These are phyloP conservation scores for Colletotrichum abscissum DNA, from an alignment of 2,329 filamentous ascomycete genomes.

Conservation along the genomic window DNA sequence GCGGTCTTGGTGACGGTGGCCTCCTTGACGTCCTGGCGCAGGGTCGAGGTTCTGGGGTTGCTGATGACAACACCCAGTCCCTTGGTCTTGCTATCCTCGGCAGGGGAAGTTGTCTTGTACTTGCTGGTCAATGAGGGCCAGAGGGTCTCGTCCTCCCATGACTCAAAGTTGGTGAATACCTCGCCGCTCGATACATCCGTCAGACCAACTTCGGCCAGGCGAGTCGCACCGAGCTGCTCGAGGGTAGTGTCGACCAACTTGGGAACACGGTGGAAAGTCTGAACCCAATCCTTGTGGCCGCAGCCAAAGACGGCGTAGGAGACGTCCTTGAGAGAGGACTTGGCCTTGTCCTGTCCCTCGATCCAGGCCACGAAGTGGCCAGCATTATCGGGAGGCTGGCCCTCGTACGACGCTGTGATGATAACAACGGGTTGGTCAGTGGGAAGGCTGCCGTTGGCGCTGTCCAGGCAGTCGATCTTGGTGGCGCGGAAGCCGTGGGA, in stretches of 20 bases:
- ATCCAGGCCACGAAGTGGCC: slow-evolving; percentile 74
- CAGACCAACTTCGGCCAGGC: slow-evolving; percentile 59
- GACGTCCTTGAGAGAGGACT: slow-evolving; percentile 57
- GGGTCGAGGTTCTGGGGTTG: slow-evolving; percentile 63
- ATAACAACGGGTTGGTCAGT: slow-evolving; percentile 69
- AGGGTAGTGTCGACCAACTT: slow-evolving; percentile 69
- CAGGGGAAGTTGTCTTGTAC: slow-evolving; percentile 55
- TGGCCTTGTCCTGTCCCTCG: slow-evolving; percentile 57
- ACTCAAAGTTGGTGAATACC: slow-evolving; percentile 75
- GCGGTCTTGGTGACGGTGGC: slow-evolving; percentile 66
- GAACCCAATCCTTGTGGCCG: slow-evolving; percentile 64
- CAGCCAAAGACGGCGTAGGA: slow-evolving; percentile 76
- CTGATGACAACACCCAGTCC: slow-evolving; percentile 62
- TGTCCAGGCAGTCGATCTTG: slow-evolving; percentile 65
- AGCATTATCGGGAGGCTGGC: slow-evolving; percentile 77
- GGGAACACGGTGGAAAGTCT: slow-evolving; percentile 76
- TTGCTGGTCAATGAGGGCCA: slow-evolving; percentile 62
- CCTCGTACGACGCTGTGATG: slow-evolving; percentile 77
- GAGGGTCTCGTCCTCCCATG: slow-evolving; percentile 70
- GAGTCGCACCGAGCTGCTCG: slow-evolving; percentile 46
- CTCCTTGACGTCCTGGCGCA: slow-evolving; percentile 71
- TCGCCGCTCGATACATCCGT: slow-evolving; percentile 73
- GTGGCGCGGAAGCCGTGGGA: slow-evolving; percentile 65
- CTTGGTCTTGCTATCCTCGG: slow-evolving; percentile 32
- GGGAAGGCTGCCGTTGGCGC: slow-evolving; percentile 66